phyloP scores from a whole-genome alignment of 2,329 filamentous ascomycete species.

The Ophiostoma himal-ulmi region DNA sequence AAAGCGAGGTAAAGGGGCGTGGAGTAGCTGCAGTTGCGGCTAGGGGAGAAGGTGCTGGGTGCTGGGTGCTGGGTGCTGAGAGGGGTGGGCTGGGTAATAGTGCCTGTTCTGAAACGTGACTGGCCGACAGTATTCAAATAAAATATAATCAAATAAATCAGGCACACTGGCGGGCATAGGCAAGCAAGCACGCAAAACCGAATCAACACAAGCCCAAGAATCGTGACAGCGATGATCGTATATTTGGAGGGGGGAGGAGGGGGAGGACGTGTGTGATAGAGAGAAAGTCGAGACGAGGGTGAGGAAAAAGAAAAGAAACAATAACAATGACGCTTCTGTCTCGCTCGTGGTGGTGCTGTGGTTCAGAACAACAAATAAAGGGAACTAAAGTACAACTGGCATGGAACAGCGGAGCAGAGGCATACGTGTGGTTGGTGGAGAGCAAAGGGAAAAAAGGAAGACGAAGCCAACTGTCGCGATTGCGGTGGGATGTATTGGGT shows the following conservation, averaged over 20 bases:
- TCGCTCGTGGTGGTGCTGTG: not conserved
- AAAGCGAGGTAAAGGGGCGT: slow-evolving; percentile 12
- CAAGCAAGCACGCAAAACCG: not conserved
- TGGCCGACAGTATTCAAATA: not conserved
- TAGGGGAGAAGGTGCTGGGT: slow-evolving; percentile 7
- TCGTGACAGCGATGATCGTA: not conserved
- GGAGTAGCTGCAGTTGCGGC: slow-evolving; percentile 8
- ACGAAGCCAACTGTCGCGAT: slow-evolving; percentile 14
- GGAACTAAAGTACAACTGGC: slow-evolving; percentile 21
- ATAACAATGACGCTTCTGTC: slow-evolving; percentile 19
- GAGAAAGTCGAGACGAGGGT: not conserved
- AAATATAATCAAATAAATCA: not conserved
- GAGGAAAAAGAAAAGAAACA: slow-evolving; percentile 9
- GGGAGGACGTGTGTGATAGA: not conserved
- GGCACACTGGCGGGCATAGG: not conserved
- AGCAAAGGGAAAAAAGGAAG: slow-evolving; percentile 11
- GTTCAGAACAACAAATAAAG: slow-evolving; percentile 20
- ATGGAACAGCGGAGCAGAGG: slow-evolving; percentile 18
- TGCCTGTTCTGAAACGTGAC: slow-evolving; percentile 18
- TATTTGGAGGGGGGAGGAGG: not conserved
- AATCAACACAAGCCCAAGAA: not conserved
- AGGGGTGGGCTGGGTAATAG: slow-evolving; percentile 10
- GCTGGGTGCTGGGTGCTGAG: not conserved
- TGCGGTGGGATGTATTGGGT: slow-evolving; percentile 17
- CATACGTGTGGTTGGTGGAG: slow-evolving; percentile 14